Evolutionary conservation across 2,329 filamentous ascomycete genomes (phyloP), one percentile per base, ranked within the genome.

Genomic region (Ciborinia camelliae): DNA sequence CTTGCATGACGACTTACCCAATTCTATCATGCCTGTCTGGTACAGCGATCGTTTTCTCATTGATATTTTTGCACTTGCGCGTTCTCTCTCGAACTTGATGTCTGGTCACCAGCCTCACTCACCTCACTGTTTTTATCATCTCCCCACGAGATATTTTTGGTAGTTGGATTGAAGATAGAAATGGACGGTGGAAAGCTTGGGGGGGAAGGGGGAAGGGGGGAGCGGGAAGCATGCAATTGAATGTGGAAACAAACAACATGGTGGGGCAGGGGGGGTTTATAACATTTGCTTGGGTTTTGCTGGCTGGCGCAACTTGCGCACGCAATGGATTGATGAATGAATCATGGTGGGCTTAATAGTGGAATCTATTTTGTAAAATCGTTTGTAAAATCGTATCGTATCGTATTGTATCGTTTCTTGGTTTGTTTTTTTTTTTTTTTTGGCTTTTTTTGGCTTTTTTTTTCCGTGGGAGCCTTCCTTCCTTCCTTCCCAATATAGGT

Each of bases 21-120:
- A 65, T 67, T 81, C 79, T 80, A 81, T 84, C 81, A 80, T 84
- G 81, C 81, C 76, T 83, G 82, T 84, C 83, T 81, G 81, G 84
- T 79, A 85, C 83, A 84, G 80, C 81, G 81, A 82, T 83, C 79
- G 72, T 71, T 73, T 72, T 72, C 65, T 66, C 60, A 65, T 68
- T 67, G 67, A 65, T 62, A 62, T 64, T 45, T 62, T 63, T 43
- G 51, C 47, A 55, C 55, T 68, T 64, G 62, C 66, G 60, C 67
- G 55, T 69, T 66, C 45, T 62, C 45, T 62, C 54, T 48, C 35
- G 26, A 47, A 64, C 37, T 59, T 65, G 66, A 66, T 59, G 65
- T 60, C 61, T 65, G 62, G 23, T 37, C 43, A 61, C 20, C 54
- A 43, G 45, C 35, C 54, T 69, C 62, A 63, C 54, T 69, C 62